These are phyloP conservation scores for Umbelopsis sp. DNA, from an alignment of 192 early-diverging fungal species.

Conservation along the genomic window DNA sequence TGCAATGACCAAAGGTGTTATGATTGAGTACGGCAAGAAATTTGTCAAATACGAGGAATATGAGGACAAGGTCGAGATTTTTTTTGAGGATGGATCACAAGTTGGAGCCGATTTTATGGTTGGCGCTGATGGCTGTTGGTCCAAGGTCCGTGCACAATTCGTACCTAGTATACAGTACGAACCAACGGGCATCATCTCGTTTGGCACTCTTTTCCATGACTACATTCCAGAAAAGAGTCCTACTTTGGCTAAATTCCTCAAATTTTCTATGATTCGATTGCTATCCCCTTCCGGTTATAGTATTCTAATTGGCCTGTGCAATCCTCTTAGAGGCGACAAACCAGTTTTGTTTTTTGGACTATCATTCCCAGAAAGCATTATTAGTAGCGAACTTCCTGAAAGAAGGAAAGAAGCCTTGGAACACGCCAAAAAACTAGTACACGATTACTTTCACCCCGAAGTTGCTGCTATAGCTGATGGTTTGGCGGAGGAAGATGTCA, in stretches of 20 bases:
- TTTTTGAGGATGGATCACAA: conserved; percentile 26
- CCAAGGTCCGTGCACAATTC: conserved; percentile 15
- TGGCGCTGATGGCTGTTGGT: conserved; percentile 31
- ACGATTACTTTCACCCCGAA: conserved; percentile 26
- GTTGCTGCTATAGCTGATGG: conserved; percentile 1
- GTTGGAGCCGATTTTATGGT: conserved; percentile 27
- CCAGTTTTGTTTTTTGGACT: conserved; percentile 14
- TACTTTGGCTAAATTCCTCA: not conserved
- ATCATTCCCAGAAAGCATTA: conserved; percentile 10
- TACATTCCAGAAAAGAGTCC: not conserved
- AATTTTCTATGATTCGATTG: conserved; percentile 22
- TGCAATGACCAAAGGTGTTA: not conserved
- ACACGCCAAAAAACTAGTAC: not conserved
- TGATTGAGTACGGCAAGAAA: conserved; percentile 20
- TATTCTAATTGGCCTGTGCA: conserved; percentile 6
- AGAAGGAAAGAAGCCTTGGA: not conserved
- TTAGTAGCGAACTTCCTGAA: not conserved
- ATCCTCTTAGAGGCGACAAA: not conserved
- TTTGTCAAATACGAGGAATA: conserved; percentile 27
- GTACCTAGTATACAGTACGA: conserved; percentile 22
- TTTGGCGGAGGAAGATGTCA: not conserved
- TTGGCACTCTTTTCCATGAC: conserved; percentile 8
- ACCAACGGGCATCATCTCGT: not conserved
- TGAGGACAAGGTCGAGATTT: conserved; percentile 18
- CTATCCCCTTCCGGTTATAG: conserved; percentile 6